Conservation (phyloP, 129 eudicot genomes). For the Oenanthe sinensis region DNA sequence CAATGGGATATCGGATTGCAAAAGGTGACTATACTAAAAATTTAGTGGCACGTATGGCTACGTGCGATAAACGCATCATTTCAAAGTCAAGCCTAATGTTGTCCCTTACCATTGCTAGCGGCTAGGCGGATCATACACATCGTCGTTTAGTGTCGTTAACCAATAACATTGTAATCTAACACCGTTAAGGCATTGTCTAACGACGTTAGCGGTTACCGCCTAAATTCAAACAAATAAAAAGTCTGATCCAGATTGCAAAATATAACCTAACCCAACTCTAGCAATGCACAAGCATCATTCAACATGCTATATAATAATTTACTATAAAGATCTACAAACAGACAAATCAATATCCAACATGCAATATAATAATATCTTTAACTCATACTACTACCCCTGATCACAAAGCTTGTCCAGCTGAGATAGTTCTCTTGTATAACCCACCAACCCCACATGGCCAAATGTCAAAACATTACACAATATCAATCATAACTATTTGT, state of each 20-base stretch:
- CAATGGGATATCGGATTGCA: background rate
- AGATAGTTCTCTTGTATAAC: too few species aligned
- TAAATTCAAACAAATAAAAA: background rate
- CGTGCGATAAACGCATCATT: background rate
- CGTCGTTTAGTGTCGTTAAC: background rate
- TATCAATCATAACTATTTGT: background rate
- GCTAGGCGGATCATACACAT: background rate
- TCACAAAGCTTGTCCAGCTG: background rate
- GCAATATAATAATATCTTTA: background rate
- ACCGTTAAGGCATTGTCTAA: background rate
- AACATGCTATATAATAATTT: background rate
- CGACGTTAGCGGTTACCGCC: conserved; percentile 1
- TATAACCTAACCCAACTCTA: background rate
- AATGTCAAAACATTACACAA: background rate
- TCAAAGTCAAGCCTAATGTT: background rate
- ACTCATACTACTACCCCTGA: background rate
- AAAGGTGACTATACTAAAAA: background rate
- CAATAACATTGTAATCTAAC: conserved; percentile 1
- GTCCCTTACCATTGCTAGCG: background rate
- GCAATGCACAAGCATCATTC: background rate
- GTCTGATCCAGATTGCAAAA: background rate
- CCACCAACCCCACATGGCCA: background rate
- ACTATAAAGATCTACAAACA: background rate
- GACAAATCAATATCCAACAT: background rate
- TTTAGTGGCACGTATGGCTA: background rate